These are phyloP conservation scores for Sporothrix dimorphospora DNA, from an alignment of 2,329 filamentous ascomycete genomes.

Conservation along the genomic window DNA sequence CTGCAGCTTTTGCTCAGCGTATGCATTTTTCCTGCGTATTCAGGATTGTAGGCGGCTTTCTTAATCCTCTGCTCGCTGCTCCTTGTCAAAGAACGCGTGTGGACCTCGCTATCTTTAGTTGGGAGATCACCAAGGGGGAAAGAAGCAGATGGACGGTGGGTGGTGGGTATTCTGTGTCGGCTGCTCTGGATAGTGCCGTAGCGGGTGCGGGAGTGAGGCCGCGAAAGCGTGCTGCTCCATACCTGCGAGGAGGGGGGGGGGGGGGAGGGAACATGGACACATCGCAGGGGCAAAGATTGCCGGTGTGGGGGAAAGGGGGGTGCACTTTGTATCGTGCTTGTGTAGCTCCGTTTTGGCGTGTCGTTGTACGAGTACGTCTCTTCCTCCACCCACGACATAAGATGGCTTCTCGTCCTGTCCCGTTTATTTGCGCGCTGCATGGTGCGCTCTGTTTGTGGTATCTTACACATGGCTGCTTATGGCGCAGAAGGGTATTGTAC, in stretches of 20 bases:
- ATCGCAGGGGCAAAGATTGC: not conserved
- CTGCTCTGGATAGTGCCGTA: slow-evolving; percentile 27
- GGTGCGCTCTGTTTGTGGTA: not conserved
- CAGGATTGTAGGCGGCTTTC: not conserved
- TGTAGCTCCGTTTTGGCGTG: not conserved
- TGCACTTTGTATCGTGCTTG: not conserved
- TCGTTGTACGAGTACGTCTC: not conserved
- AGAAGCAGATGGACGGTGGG: not conserved
- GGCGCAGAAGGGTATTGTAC: not conserved
- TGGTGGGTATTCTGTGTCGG: slow-evolving; percentile 24
- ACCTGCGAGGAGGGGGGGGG: not conserved
- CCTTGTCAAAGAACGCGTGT: not conserved
- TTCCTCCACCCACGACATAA: not conserved
- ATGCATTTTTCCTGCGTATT: not conserved
- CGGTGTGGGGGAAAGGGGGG: not conserved
- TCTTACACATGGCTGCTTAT: not conserved
- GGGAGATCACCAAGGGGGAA: slow-evolving; percentile 29
- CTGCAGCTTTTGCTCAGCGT: no score
- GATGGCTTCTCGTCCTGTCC: not conserved
- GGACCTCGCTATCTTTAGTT: not conserved
- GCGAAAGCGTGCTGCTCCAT: slow-evolving; percentile 17
- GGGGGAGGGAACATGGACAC: not conserved
- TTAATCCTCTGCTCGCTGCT: not conserved
- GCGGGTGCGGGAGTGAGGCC: slow-evolving; percentile 23
- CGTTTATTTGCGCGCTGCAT: not conserved